These are phyloP conservation scores for Rhodotorula diobovata DNA, from an alignment of 768 basidiomycete species.

Conservation along the genomic window DNA sequence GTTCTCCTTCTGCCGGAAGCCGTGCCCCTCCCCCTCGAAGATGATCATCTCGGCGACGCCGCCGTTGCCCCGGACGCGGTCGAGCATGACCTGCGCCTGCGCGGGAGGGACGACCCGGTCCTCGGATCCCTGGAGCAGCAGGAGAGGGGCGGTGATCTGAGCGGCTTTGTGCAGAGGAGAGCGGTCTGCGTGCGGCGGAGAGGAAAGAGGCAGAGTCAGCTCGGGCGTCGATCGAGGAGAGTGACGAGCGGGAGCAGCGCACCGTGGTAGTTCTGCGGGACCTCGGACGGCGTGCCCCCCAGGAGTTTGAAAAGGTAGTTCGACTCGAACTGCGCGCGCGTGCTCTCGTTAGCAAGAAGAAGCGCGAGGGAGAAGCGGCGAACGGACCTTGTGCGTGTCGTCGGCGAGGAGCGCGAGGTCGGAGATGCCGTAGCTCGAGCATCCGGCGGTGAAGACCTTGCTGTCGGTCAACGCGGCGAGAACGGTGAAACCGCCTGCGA, in stretches of 20 bases:
- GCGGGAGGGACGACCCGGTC: slow-evolving; percentile 65
- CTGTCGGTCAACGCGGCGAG: slow-evolving; percentile 54
- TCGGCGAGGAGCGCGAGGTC: slow-evolving; percentile 58
- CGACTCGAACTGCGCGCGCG: slow-evolving; percentile 11
- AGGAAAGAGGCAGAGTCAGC: background rate
- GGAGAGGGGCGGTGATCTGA: slow-evolving; percentile 60
- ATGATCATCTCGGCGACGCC: slow-evolving; percentile 60
- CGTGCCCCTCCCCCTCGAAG: slow-evolving; percentile 65
- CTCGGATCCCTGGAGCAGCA: slow-evolving; percentile 64
- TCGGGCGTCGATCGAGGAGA: too few species aligned
- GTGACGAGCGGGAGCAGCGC: background rate
- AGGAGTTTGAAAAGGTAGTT: slow-evolving; percentile 59
- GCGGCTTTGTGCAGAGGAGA: slow-evolving; percentile 63
- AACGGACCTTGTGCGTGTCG: slow-evolving; percentile 59
- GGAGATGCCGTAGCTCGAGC: slow-evolving; percentile 65
- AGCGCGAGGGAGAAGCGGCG: background rate
- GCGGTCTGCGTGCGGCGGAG: slow-evolving; percentile 47
- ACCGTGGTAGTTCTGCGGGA: slow-evolving; percentile 58
- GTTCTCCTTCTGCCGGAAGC: slow-evolving; percentile 58
- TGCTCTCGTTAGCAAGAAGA: background rate
- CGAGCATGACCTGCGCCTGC: slow-evolving; percentile 61
- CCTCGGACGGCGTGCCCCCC: slow-evolving; percentile 57
- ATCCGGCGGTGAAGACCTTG: slow-evolving; percentile 60
- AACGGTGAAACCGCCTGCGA: slow-evolving; percentile 62
- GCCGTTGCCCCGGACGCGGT: slow-evolving; percentile 53